Percentiles rank a stretch among this genome's conserved stretches.
These are phyloP conservation scores for Candida anglica DNA, from an alignment of 805 yeast species.

Conservation along the genomic window DNA sequence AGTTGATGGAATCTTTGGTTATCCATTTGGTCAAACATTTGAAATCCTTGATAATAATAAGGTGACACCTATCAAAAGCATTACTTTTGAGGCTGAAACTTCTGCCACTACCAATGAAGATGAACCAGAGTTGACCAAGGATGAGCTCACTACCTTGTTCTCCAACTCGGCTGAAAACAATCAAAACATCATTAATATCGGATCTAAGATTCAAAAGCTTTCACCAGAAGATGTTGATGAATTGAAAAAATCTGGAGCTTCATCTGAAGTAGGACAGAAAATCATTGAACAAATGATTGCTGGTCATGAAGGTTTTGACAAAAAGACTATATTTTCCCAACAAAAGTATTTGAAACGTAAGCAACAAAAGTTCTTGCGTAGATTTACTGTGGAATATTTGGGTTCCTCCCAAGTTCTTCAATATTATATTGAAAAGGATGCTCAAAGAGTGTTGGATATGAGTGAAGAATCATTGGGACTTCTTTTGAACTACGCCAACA, in stretches of 20 bases:
- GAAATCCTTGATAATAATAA: conserved; percentile 63
- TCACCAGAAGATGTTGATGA: conserved; percentile 78
- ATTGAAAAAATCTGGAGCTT: conserved; percentile 68
- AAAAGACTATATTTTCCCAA: conserved; percentile 85
- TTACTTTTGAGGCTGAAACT: conserved; percentile 27
- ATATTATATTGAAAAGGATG: conserved; percentile 75
- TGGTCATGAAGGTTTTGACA: conserved; percentile 81
- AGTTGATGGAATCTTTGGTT: conserved; percentile 73
- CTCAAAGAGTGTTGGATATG: conserved; percentile 67
- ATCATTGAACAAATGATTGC: conserved; percentile 79
- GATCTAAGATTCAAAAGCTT: conserved; percentile 69
- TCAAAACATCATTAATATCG: conserved; percentile 62
- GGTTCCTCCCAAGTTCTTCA: conserved; percentile 69
- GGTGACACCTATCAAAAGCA: conserved; percentile 46
- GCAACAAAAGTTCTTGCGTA: conserved; percentile 83
- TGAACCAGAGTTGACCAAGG: conserved; percentile 33
- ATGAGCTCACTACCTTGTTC: conserved; percentile 33
- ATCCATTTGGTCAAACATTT: conserved; percentile 83
- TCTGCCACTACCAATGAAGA: conserved; percentile 24
- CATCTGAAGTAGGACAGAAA: conserved; percentile 61
- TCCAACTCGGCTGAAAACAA: conserved; percentile 54
- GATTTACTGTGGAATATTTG: conserved; percentile 77
- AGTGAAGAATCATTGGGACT: conserved; percentile 82
- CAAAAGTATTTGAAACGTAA: conserved; percentile 89
- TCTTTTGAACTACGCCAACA: conserved; percentile 72